Evolutionary conservation across 768 basidiomycete genomes (phyloP).

Genomic region (Rhodocollybia butyracea): DNA sequence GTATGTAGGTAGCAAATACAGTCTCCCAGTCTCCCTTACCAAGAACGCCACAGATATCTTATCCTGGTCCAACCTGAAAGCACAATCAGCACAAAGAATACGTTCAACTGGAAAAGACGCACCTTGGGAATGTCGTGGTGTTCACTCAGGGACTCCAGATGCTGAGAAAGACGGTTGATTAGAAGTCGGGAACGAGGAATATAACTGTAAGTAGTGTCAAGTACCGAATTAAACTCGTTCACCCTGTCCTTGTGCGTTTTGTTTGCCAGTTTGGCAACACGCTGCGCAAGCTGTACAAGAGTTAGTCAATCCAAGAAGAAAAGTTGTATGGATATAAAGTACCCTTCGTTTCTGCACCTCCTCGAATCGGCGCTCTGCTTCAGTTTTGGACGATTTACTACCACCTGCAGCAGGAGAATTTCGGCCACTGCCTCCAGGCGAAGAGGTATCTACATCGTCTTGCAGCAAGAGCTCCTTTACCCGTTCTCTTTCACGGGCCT

Average conservation of each 20-base stretch:
- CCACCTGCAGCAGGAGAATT: conserved; percentile 57
- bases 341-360: conserved; percentile 82
- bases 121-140: conserved; percentile 96
- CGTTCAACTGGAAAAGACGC: conserved; percentile 13
- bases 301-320: conserved; percentile 5
- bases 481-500: conserved; percentile 38
- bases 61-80: conserved; percentile 80
- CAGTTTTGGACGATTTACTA: conserved; percentile 60
- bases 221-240: conserved; percentile 80
- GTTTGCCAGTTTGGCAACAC: conserved; percentile 71
- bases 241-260: conserved; percentile 95
- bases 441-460: conserved; percentile 42
- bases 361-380: conserved; percentile 86
- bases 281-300: conserved; percentile 57
- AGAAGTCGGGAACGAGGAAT: no score
- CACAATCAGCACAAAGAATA: conserved; percentile 13
- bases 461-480: conserved; percentile 49
- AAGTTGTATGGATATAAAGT: conserved; percentile 23
- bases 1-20: no score
- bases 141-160: conserved; percentile 84
- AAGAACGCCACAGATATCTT: conserved; percentile 29
- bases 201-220: no score
- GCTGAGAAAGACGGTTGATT: no score
- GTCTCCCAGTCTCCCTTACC: background rate
- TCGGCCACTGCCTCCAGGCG: conserved; percentile 54